Evolutionary conservation across 768 basidiomycete species (phyloP), one percentile per base, ranked within the genome.

Genomic region (Hypholoma fasciculare): DNA sequence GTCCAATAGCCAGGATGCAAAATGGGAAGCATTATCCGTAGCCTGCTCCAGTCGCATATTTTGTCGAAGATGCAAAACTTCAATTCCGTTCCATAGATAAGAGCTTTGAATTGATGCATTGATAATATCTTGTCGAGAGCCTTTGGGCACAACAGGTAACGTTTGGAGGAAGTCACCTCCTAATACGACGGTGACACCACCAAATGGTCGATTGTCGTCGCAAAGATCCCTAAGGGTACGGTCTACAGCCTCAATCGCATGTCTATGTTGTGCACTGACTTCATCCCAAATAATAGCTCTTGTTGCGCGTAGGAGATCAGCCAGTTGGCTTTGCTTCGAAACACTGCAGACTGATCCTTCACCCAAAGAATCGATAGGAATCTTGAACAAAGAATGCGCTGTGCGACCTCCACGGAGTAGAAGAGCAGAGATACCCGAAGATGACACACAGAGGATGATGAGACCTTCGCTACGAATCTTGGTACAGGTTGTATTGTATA

Each of bases 161-260:
- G 65, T 80, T 61, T 84, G 82, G 20, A 71, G 68, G 52, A 78
- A 82, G 61, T 84, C 80, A 1, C 80, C 82, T 51, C 77, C 78
- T 72, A 82, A 79, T 2, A 83, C 54, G 0, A 79, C 62, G 26
- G 75, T 75, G 7, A 81, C 63, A n/a, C 76, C 79, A 42, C 76
- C 80, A 76, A 79, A 84, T 5, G 69, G 69, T 4, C 19, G 34
- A 16, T 71, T 37, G 26, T 56, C 23, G 23, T 67, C 49, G 1
- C 66, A 55, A 4, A 80, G 64, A 63, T 81, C 77, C 5, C 64
- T 55, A 0, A 78, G 51, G 0, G 73, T 72, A 0, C 68, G 49
- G 60, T 82, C 78, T 0, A 82, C 68, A 46, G 76, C 74, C 52
- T 82, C 78, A 14, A 69, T 20, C 2, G 60, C 67, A 67, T 65